phyloP scores from a whole-genome alignment of 2,329 filamentous ascomycete species.

The Monilinia vaccinii-corymbosi region DNA sequence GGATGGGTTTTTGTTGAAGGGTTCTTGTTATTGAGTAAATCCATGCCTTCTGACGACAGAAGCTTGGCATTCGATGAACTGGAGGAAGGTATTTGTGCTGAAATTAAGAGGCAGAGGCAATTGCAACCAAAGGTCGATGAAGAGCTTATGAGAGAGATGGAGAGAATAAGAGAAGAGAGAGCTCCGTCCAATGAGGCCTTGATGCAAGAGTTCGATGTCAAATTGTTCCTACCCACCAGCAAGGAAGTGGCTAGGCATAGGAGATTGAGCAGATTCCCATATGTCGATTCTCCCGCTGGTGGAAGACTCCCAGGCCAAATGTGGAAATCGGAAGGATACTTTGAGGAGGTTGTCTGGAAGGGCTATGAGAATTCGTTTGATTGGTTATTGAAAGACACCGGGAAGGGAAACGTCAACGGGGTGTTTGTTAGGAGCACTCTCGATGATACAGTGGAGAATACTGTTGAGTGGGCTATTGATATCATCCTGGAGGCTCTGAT shows the following conservation, averaged over 20 bases:
- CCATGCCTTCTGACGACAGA: neutral
- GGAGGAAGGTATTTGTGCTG: neutral
- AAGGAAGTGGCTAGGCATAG: constrained; percentile 12
- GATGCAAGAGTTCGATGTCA: constrained; percentile 15
- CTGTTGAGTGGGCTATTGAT: constrained; percentile 15
- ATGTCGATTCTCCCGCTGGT: constrained; percentile 14
- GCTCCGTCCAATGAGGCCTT: neutral
- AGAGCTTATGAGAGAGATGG: neutral
- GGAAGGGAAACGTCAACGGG: neutral
- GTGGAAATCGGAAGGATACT: constrained; percentile 27
- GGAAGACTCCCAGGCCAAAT: constrained; percentile 18
- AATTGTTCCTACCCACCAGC: constrained; percentile 17
- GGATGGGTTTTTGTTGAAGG: constrained; percentile 4
- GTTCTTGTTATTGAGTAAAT: constrained; percentile 1
- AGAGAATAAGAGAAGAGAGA: neutral
- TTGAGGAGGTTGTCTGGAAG: constrained; percentile 24
- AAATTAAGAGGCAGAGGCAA: too few species aligned
- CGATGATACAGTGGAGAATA: constrained; percentile 14
- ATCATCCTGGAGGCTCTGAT: constrained; percentile 1
- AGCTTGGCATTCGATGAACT: too few species aligned
- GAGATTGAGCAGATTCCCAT: constrained; percentile 13
- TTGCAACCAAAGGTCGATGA: neutral
- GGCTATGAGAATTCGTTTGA: constrained; percentile 11
- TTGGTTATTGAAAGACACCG: constrained; percentile 14
- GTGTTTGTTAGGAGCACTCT: constrained; percentile 9